Evolutionary conservation across 768 basidiomycete species (phyloP), one percentile per base, ranked within the genome.

Genomic region (Coprinopsis strossmayeri): DNA sequence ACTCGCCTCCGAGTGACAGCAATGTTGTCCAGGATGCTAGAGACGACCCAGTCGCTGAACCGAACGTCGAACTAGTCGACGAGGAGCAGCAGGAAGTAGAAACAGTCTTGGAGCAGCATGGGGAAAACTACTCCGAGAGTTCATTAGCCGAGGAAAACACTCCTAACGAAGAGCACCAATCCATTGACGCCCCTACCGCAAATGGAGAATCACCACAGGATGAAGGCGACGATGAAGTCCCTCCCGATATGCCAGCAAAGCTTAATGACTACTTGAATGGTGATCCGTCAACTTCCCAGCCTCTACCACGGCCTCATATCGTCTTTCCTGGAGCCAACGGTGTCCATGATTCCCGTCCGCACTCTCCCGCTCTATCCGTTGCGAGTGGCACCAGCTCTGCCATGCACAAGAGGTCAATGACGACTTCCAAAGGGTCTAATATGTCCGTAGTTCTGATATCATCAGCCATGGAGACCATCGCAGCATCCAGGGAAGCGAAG

Each of bases 401-500:
- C 21, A 45, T 58, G 37, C 81, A 82, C 56, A 74, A 64, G 55
- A 73, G 78, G 38, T 81, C 82, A 3, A 61, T 82, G 58, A 82
- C 81, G 37, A 73, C 82, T 47, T 79, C 79, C 53, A 79, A 73
- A 60, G 87, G 88, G 4, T 75, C 80, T 56, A 82, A 77, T 5
- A 85, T 91, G 34, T 91, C 88, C 1, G 76, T 82, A 35, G 85
- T 90, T 20, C 74, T 92, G 44, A 87, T 92, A 54, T 76, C 86
- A 3, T 85, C 89, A 11, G 91, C 93, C 3, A 66, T 96, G 51
- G 90, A 95, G 60, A 81, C 80, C 5, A 93, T 96, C 61, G 79
- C 84, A 30, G 70, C 84, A 11, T 95, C 93, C 0, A 88, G 86
- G 60, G 93, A 95, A 61, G 92, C 92, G 12, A 91, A 82, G 54